phyloP scores from a whole-genome alignment of 306 rosid genomes.

The Lupinus albus region DNA sequence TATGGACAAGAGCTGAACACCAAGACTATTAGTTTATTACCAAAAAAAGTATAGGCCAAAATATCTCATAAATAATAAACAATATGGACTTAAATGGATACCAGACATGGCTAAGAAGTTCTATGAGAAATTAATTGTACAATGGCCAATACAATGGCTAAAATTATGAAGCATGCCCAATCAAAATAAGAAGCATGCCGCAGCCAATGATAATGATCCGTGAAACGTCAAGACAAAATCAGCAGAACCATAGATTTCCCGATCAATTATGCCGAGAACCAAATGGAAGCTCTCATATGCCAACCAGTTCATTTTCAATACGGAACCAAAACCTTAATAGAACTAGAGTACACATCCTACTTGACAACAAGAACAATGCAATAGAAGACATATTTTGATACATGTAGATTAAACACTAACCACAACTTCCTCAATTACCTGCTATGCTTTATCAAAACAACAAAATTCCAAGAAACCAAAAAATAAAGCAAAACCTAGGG shows the following conservation, averaged over 20 bases:
- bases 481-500: too few relatives aligned
- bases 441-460: background rate
- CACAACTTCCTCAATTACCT: slow-evolving; percentile 12
- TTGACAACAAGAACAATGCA: slow-evolving; percentile 8
- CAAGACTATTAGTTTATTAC: slow-evolving; percentile 21
- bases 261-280: slow-evolving; percentile 20
- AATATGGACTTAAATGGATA: slow-evolving; percentile 8
- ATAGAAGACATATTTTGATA: slow-evolving; percentile 18
- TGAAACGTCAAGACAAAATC: slow-evolving; percentile 13
- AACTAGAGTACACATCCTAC: slow-evolving; percentile 5
- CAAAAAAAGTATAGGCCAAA: slow-evolving; percentile 4
- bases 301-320: slow-evolving; percentile 10
- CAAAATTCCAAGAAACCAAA: too few relatives aligned
- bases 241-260: slow-evolving; percentile 11
- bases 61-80: slow-evolving; percentile 23
- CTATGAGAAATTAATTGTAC: background rate
- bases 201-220: background rate
- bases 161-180: background rate
- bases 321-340: background rate
- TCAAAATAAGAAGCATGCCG: too few relatives aligned
- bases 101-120: slow-evolving; percentile 24
- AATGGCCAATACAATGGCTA: slow-evolving; percentile 31
- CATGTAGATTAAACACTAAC: slow-evolving; percentile 17
- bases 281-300: background rate
- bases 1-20: background rate